Evolutionary conservation across 1,284 basidiomycete species (phyloP), one percentile per base, ranked within the genome.

Genomic region (Phlebopus sp.): DNA sequence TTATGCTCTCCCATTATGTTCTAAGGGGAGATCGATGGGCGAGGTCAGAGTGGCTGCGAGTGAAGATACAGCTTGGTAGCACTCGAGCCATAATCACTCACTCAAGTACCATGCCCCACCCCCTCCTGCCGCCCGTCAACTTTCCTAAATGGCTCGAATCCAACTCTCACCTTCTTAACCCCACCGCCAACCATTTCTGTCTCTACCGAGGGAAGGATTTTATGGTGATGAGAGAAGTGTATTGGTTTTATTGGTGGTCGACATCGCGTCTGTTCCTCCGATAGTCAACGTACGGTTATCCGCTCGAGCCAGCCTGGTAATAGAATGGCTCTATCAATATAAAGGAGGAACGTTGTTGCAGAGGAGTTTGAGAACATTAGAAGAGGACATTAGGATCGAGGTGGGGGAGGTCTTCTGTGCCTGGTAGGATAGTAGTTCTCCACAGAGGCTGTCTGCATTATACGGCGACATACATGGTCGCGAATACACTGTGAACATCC

Each of bases 261-360:
- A n/a, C n/a, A n/a, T n/a, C n/a, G n/a, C n/a, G n/a, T n/a, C n/a
- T n/a, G n/a, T n/a, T n/a, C n/a, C n/a, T n/a, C n/a, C n/a, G n/a
- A n/a, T n/a, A n/a, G n/a, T n/a, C n/a, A n/a, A n/a, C n/a, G n/a
- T n/a, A n/a, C n/a, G n/a, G n/a, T n/a, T n/a, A n/a, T n/a, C n/a
- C n/a, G n/a, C n/a, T n/a, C n/a, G n/a, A n/a, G n/a, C n/a, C n/a
- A n/a, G n/a, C n/a, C n/a, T n/a, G n/a, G n/a, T n/a, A n/a, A 23
- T 23, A 51, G 94, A 97, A 71, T 97, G 92, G 92, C 97, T 97
- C 67, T 96, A 93, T 69, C 94, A 97, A 66, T 79, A 94, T 73
- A 91, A 93, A 66, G 92, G 92, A 1, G 82, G 79, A 2, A 97
- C 97, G 91, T 72, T 92, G 10, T 75, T 97, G 34, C 84, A 90